Conservation (phyloP, 257 asterid genomes). For the Cordia subcordata region DNA sequence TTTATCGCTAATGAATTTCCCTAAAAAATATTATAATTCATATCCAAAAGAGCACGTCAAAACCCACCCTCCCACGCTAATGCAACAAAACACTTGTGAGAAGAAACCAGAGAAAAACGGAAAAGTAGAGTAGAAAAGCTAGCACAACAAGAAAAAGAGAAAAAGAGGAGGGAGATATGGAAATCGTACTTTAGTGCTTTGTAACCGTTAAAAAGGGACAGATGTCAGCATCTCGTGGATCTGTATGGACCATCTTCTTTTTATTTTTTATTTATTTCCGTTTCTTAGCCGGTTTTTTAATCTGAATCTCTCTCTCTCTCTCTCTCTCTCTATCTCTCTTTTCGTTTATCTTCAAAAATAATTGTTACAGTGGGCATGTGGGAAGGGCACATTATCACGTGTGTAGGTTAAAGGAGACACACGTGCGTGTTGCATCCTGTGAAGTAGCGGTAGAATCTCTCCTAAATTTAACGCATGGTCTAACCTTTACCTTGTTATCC, state of each 20-base stretch:
- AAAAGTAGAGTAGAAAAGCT: constrained; percentile 9
- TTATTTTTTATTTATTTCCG: background rate
- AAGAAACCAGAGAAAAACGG: constrained; percentile 5
- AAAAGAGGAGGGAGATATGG: constrained; percentile 1
- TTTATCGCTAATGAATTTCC: too few relatives aligned
- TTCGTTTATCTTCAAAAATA: too few relatives aligned
- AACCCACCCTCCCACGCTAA: background rate
- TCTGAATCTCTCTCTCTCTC: too few relatives aligned
- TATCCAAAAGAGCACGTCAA: background rate
- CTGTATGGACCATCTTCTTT: constrained; percentile 4
- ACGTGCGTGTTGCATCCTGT: constrained; percentile 47
- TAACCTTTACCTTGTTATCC: constrained; percentile 11
- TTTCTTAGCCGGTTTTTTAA: too few relatives aligned
- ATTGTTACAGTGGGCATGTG: constrained; percentile 18
- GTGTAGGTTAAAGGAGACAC: constrained; percentile 33
- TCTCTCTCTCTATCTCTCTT: too few relatives aligned
- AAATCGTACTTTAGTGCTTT: constrained; percentile 14
- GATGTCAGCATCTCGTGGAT: constrained; percentile 23
- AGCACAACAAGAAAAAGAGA: constrained; percentile 1
- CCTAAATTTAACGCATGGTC: background rate
- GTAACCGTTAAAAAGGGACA: constrained; percentile 16
- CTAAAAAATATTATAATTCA: too few relatives aligned
- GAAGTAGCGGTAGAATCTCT: constrained; percentile 26
- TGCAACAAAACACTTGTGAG: constrained; percentile 3
- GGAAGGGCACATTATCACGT: constrained; percentile 33